Evolutionary conservation across 257 asterid species (phyloP), one percentile per base, ranked within the genome.

Genomic region (Gynochthodes officinalis): DNA sequence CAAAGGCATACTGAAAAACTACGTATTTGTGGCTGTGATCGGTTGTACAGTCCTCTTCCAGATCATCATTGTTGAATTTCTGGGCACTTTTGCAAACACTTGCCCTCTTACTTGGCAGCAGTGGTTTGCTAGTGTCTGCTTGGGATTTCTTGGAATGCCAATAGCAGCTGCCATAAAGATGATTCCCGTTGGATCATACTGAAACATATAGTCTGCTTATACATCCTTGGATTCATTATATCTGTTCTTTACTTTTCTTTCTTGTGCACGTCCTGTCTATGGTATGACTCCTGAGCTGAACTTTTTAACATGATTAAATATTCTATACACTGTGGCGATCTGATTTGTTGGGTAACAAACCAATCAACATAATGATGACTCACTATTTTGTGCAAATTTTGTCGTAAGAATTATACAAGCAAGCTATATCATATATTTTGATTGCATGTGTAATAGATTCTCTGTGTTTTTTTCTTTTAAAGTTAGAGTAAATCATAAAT

Each of bases 101-200:
- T 67, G 63, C 75, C 95, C 93, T 68, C 97, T 93, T 53, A 87
- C 97, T 28, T 81, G 79, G 88, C 86, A 84, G 74, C 95, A 93
- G 48, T 93, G 98, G 98, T 72, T 75, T 21, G 82, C 84, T 4
- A 86, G 93, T 75, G 69, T 93, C 61, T 70, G 83, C 77, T 73
- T 93, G 4, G 98, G 98, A n/a, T 86, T 90, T 82, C 82, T 93
- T 50, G 92, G 96, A 48, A 89, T 93, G 98, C 98, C 97, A n/a
- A 81, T 93, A 69, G 96, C 98, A 61, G 98, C 97, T 80, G 91
- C 84, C 57, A 59, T 89, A 15, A 93, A 93, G 92, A 81, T 90
- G 95, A 86, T 90, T 74, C 98, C 96, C 5, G 95, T 93, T 11
- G 97, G 97, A 39, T 85, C 88, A 76, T 77, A 73, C 74, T 87